These are phyloP conservation scores for Chrysanthemum makinoi DNA, from an alignment of 129 eudicot species.

Conservation along the genomic window DNA sequence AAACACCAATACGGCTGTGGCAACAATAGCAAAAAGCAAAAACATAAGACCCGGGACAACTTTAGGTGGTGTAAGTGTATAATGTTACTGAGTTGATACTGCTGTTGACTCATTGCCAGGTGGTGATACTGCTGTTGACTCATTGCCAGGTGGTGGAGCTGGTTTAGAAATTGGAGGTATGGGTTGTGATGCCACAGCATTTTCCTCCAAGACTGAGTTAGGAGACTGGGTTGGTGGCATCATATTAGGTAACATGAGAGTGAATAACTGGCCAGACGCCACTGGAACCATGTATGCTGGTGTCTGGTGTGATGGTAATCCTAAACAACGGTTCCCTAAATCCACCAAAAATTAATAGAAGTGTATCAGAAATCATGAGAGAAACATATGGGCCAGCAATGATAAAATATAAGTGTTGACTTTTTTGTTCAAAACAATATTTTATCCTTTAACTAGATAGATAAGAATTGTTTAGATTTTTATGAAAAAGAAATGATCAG, in stretches of 20 bases:
- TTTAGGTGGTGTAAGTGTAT: no score
- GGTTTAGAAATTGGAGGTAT: slow-evolving; percentile 45
- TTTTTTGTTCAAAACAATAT: not conserved
- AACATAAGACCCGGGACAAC: slow-evolving; percentile 28
- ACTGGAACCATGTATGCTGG: slow-evolving; percentile 53
- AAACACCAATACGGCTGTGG: slow-evolving; percentile 31
- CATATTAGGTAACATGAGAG: slow-evolving; percentile 23
- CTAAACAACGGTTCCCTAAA: slow-evolving; percentile 77
- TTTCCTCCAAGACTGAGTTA: slow-evolving; percentile 44
- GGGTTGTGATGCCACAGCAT: slow-evolving; percentile 61
- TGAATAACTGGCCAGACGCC: slow-evolving; percentile 35
- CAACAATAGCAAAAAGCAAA: slow-evolving; percentile 34
- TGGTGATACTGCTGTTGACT: slow-evolving; percentile 3
- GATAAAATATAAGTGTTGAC: not conserved
- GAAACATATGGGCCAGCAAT: not conserved
- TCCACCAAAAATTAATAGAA: not conserved
- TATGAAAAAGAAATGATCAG: not conserved
- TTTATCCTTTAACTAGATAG: not conserved
- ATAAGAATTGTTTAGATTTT: not conserved
- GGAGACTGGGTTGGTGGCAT: slow-evolving; percentile 85
- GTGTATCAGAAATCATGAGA: no score
- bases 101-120: slow-evolving; percentile 33
- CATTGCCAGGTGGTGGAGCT: slow-evolving; percentile 33
- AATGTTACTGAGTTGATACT: slow-evolving; percentile 33
- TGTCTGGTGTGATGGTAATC: slow-evolving; percentile 33